Conservation (phyloP, 306 rosid genomes). For the Parietaria judaica region DNA sequence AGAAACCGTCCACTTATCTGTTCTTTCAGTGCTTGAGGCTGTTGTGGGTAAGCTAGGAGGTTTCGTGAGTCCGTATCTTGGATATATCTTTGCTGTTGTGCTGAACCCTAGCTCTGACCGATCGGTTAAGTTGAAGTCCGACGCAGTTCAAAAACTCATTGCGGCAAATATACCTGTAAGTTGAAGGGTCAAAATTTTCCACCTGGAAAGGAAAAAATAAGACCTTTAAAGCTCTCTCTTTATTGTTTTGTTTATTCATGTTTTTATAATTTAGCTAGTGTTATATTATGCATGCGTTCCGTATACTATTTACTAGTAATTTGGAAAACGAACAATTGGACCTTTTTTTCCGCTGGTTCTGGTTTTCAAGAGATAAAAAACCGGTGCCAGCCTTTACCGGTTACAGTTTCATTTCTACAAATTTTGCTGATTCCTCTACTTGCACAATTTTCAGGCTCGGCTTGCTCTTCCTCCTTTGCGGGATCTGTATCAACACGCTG, state of each 20-base stretch:
- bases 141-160: constrained; percentile 53
- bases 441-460: constrained; percentile 51
- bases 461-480: constrained; percentile 67
- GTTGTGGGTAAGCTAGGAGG: constrained; percentile 78
- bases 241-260: no score
- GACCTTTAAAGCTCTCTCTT: no score
- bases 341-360: no score
- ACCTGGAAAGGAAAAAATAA: no score
- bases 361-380: no score
- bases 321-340: no score
- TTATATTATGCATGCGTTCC: no score
- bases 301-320: no score
- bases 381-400: no score
- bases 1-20: constrained; percentile 43
- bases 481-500: constrained; percentile 42
- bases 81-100: constrained; percentile 46
- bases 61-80: constrained; percentile 70
- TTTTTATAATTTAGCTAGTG: no score
- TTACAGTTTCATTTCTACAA: constrained; percentile 5
- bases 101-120: constrained; percentile 28
- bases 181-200: no score
- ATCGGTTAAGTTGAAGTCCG: constrained; percentile 52
- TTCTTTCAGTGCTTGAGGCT: constrained; percentile 65
- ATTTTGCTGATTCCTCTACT: constrained; percentile 10
- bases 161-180: constrained; percentile 79